Base-by-base conservation (phyloP, 176 grass and related monocot species). In the Zoysia pacifica region DNA sequence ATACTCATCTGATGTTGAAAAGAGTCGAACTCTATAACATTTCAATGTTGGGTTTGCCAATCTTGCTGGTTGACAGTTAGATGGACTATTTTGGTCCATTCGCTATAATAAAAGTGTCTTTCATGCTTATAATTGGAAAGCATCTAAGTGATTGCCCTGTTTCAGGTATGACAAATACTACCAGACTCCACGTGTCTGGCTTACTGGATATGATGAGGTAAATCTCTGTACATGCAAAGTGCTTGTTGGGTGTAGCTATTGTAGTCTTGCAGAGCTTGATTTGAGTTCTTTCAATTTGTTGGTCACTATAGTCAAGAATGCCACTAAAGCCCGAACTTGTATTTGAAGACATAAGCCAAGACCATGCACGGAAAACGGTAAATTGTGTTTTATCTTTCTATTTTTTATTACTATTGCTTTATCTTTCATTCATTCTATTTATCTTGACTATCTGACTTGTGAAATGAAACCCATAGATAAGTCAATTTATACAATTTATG, bases 131-230 rank as follows among this genome's bases (percentile, higher is more conserved):
- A 80, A 28, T 20, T 69, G 28, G 38, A 62, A 80, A 75, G 47
- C 10, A 55, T 76, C 14, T 16, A 71, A 49, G 38, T 79, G 48
- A 40, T 70, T 79, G 58, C 89, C 81, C 40, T 60, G 46, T 69
- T 91, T 43, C 81, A 98, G 96, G 84, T 98, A 94, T 87, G 96
- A 98, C 69, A 98, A 93, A 62, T 98, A 98, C 85, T 89, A 87
- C 68, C 92, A 94, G 87, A 98, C 96, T 72, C 96, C 96, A 81
- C 92, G 96, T 48, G 90, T 98, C 9, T 98, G 96, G 96, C 92
- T 98, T 78, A 98, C 96, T 3, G 96, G 96, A 87, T 98, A 98
- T 86, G 96, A 98, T 74, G 96, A 98, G 96, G 96, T 98, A 87
- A 89, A 18, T 28, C 28, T 28, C 28, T 51, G 12, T 35, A 48